Conservation (phyloP, 148 eudicot genomes). For the Cornus florida region DNA sequence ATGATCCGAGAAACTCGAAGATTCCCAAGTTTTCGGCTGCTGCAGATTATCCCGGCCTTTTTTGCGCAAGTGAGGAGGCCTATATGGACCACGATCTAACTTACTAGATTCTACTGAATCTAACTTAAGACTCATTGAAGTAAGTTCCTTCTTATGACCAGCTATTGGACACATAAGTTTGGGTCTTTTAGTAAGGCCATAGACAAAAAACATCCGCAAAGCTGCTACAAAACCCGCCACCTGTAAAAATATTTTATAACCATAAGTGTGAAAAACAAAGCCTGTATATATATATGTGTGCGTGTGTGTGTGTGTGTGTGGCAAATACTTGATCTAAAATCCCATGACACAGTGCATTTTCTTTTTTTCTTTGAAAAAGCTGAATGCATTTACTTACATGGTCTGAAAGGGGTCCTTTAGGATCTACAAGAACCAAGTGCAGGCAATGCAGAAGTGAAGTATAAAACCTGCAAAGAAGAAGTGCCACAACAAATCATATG, state of each 20-base stretch:
- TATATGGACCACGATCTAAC: slow-evolving; percentile 63
- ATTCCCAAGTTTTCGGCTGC: slow-evolving; percentile 33
- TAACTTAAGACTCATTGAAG: slow-evolving; percentile 24
- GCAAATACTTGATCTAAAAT: background rate
- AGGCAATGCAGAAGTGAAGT: slow-evolving; percentile 72
- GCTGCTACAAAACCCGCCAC: slow-evolving; percentile 84
- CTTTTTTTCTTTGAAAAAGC: background rate
- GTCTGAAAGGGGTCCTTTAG: slow-evolving; percentile 72
- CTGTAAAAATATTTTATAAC: slow-evolving; percentile 36
- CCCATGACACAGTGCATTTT: background rate
- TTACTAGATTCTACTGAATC: slow-evolving; percentile 31
- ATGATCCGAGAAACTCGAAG: slow-evolving; percentile 39
- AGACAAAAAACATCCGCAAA: slow-evolving; percentile 62
- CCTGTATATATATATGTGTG: background rate
- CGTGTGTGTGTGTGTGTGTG: too few relatives aligned
- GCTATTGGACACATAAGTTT: slow-evolving; percentile 26
- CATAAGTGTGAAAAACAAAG: slow-evolving; percentile 4
- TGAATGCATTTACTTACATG: slow-evolving; percentile 52
- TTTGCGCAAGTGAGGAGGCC: slow-evolving; percentile 93
- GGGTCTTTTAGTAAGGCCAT: slow-evolving; percentile 60
- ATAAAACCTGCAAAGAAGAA: slow-evolving; percentile 64
- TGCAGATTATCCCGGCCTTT: slow-evolving; percentile 32
- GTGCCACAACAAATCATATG: slow-evolving; percentile 4
- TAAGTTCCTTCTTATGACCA: slow-evolving; percentile 35
- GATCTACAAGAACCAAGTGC: slow-evolving; percentile 76